Conservation (phyloP, 805 yeast genomes). For the Starmerella stigmatis region DNA sequence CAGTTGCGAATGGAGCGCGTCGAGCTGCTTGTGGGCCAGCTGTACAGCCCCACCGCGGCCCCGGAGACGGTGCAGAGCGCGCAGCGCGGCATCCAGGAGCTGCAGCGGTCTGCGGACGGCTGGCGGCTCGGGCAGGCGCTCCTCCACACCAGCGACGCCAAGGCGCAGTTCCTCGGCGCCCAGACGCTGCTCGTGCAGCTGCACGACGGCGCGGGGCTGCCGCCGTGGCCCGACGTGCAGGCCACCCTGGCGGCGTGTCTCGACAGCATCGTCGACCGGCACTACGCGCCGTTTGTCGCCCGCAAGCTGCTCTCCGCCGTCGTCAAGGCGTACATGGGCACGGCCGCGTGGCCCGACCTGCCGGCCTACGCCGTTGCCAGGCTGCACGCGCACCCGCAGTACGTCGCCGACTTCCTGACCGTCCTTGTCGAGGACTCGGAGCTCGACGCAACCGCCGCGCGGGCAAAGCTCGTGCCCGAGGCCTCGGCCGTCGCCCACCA, state of each 20-base stretch:
- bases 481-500: conserved; percentile 8
- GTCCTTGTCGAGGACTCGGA: conserved; percentile 28
- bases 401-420: conserved; percentile 23
- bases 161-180: conserved; percentile 64
- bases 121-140: conserved; percentile 47
- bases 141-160: conserved; percentile 31
- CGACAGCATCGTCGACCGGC: background rate
- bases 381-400: conserved; percentile 12
- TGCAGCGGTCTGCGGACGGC: conserved; percentile 51
- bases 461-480: conserved; percentile 15
- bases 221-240: conserved; percentile 16
- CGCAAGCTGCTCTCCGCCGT: conserved; percentile 50
- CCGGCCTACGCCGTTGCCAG: conserved; percentile 18
- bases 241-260: background rate
- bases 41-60: conserved; percentile 18
- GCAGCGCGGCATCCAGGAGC: conserved; percentile 47
- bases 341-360: conserved; percentile 33
- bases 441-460: conserved; percentile 11
- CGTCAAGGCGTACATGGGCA: conserved; percentile 38
- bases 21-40: conserved; percentile 16
- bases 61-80: conserved; percentile 17
- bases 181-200: conserved; percentile 54
- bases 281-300: conserved; percentile 37
- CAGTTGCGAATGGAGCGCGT: background rate
- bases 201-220: conserved; percentile 12